Percentiles rank a stretch among this genome's conserved stretches.
These are phyloP conservation scores for Stenocarpella maydis DNA, from an alignment of 2,329 filamentous ascomycete genomes.

Conservation along the genomic window DNA sequence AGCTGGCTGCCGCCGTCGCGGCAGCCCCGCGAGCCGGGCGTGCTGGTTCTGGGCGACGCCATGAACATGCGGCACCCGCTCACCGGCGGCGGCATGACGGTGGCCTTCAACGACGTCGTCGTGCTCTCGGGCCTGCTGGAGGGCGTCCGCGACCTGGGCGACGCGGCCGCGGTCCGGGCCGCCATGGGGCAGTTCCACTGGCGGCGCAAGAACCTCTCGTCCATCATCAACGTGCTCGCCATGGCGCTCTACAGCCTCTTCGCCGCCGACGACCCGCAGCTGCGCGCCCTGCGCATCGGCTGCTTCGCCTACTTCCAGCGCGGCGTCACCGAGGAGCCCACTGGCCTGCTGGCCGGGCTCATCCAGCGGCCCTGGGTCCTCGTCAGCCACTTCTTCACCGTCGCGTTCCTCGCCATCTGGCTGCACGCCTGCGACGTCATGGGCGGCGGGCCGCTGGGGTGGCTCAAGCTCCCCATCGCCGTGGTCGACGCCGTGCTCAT, in stretches of 20 bases:
- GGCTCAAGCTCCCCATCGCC: slow-evolving; percentile 70
- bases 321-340: slow-evolving; percentile 78
- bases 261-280: slow-evolving; percentile 80
- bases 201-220: slow-evolving; percentile 81
- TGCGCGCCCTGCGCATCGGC: slow-evolving; percentile 83
- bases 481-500: slow-evolving; percentile 73
- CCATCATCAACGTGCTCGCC: slow-evolving; percentile 97
- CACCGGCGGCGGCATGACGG: slow-evolving; percentile 97
- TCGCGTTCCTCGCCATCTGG: slow-evolving; percentile 90
- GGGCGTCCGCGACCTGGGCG: slow-evolving; percentile 72
- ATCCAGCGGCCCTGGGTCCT: slow-evolving; percentile 80
- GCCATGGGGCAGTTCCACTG: slow-evolving; percentile 85
- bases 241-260: slow-evolving; percentile 93
- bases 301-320: slow-evolving; percentile 94
- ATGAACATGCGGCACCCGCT: slow-evolving; percentile 99
- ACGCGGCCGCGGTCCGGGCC: slow-evolving; percentile 70
- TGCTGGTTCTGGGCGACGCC: slow-evolving; percentile 89
- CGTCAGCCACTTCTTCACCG: slow-evolving; percentile 92
- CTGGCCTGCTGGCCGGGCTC: slow-evolving; percentile 82
- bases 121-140: slow-evolving; percentile 77
- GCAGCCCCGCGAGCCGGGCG: slow-evolving; percentile 68
- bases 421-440: slow-evolving; percentile 53
- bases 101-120: slow-evolving; percentile 91
- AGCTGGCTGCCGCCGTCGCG: slow-evolving; percentile 83
- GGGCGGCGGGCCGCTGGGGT: slow-evolving; percentile 57